phyloP scores from a whole-genome alignment of 2,329 filamentous ascomycete genomes.

The Juglanconis juglandina region DNA sequence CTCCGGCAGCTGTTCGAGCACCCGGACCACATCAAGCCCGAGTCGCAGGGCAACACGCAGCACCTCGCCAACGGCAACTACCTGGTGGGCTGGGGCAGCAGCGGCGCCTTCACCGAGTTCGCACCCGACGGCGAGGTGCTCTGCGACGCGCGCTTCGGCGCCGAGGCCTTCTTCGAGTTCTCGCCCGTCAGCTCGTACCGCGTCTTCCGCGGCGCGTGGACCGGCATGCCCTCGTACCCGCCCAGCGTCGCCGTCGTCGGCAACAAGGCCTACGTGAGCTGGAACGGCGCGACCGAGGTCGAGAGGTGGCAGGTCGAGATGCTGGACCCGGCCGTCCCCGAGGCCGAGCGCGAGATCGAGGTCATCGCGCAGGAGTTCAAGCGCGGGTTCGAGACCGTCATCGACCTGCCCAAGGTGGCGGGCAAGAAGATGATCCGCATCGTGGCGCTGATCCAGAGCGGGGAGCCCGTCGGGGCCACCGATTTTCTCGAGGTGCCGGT shows the following conservation, averaged over 20 bases:
- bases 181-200: slow-evolving; percentile 21
- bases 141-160: slow-evolving; percentile 20
- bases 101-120: slow-evolving; percentile 18
- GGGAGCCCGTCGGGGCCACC: slow-evolving; percentile 9
- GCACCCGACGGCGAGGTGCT: slow-evolving; percentile 17
- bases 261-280: slow-evolving; percentile 19
- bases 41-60: slow-evolving; percentile 46
- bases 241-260: slow-evolving; percentile 10
- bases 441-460: slow-evolving; percentile 5
- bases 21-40: slow-evolving; percentile 20
- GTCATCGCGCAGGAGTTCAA: slow-evolving; percentile 15
- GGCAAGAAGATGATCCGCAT: slow-evolving; percentile 9
- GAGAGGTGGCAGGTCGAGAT: slow-evolving; percentile 19
- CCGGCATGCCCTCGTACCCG: slow-evolving; percentile 14
- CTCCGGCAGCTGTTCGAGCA: slow-evolving; percentile 29
- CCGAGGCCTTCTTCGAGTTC: slow-evolving; percentile 16
- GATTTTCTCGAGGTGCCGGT: slow-evolving; percentile 10
- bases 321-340: not conserved
- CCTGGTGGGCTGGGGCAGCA: slow-evolving; percentile 48
- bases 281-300: slow-evolving; percentile 21
- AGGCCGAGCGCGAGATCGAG: not conserved
- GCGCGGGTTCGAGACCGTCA: slow-evolving; percentile 19
- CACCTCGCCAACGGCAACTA: slow-evolving; percentile 50
- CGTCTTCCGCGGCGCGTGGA: slow-evolving; percentile 18
- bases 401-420: slow-evolving; percentile 12